A percentile compares a stretch with the other conserved stretches of the same genome.
Evolutionary conservation across 441 rosid species (phyloP).

Genomic region (Euphorbia schlechtendalii): DNA sequence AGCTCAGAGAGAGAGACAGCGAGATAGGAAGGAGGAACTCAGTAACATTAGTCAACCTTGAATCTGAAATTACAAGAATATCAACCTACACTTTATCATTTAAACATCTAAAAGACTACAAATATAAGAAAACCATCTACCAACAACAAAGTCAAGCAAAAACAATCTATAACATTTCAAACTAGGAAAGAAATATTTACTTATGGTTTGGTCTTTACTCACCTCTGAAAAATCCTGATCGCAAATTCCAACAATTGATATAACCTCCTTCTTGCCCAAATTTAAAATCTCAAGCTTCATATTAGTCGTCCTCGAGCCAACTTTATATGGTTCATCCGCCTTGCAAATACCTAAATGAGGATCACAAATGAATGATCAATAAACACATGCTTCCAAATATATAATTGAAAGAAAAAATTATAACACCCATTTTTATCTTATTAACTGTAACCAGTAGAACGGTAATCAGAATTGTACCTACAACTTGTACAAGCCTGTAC

Average conservation of each 20-base stretch:
- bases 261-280: constrained; percentile 68
- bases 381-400: neutral
- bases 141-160: neutral
- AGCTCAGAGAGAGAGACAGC: neutral
- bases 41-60: neutral
- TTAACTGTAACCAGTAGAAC: constrained; percentile 17
- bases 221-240: constrained; percentile 94
- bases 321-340: constrained; percentile 54
- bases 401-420: constrained; percentile 2
- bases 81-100: neutral
- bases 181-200: neutral
- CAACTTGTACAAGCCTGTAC: constrained; percentile 85
- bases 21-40: neutral
- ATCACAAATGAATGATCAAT: constrained; percentile 5
- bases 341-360: constrained; percentile 57
- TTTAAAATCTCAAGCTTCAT: constrained; percentile 68
- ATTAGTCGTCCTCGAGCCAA: constrained; percentile 55
- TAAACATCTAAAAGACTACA: neutral
- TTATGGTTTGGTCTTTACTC: constrained; percentile 13
- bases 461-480: constrained; percentile 53
- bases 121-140: neutral
- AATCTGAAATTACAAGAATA: neutral
- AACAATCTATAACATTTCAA: neutral
- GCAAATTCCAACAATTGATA: constrained; percentile 69
- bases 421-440: constrained; percentile 16